Conservation (phyloP, 2,329 filamentous ascomycete genomes). For the Neonectria coccinea region DNA sequence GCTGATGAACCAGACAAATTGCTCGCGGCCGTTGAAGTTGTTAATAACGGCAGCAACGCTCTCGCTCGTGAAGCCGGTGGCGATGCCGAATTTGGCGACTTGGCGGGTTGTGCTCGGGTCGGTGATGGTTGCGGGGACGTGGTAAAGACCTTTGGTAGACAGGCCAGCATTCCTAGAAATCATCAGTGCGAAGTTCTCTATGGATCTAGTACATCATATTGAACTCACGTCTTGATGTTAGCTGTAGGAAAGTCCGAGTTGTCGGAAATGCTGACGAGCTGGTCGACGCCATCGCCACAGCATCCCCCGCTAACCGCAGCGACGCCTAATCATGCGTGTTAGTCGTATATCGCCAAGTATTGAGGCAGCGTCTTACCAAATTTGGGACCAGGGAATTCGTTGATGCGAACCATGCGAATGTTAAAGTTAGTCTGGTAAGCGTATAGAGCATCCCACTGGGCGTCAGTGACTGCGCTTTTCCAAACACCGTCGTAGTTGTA, state of each 20-base stretch:
- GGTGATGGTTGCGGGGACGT: conserved; percentile 30
- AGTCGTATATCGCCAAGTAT: not conserved
- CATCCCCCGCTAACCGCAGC: conserved; percentile 10
- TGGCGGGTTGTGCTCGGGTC: conserved; percentile 26
- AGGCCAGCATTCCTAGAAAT: conserved; percentile 17
- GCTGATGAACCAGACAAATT: conserved; percentile 38
- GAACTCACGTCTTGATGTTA: conserved; percentile 30
- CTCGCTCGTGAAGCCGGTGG: conserved; percentile 23
- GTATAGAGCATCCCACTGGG: conserved; percentile 30
- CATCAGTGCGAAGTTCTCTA: not conserved
- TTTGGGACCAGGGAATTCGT: conserved; percentile 32
- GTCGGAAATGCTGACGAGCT: conserved; percentile 32
- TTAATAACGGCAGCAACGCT: conserved; percentile 35
- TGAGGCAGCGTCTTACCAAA: conserved; percentile 5
- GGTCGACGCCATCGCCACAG: conserved; percentile 19
- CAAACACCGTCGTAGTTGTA: conserved; percentile 29
- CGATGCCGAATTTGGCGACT: conserved; percentile 32
- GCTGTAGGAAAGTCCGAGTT: conserved; percentile 31
- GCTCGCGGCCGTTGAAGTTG: conserved; percentile 31
- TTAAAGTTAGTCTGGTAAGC: conserved; percentile 30
- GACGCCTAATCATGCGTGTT: not conserved
- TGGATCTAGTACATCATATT: too few relatives aligned
- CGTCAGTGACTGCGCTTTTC: conserved; percentile 29
- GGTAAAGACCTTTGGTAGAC: conserved; percentile 33
- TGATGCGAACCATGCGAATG: conserved; percentile 34